phyloP scores from a whole-genome alignment of 2,329 filamentous ascomycete genomes.

The Sporothrix sp. region DNA sequence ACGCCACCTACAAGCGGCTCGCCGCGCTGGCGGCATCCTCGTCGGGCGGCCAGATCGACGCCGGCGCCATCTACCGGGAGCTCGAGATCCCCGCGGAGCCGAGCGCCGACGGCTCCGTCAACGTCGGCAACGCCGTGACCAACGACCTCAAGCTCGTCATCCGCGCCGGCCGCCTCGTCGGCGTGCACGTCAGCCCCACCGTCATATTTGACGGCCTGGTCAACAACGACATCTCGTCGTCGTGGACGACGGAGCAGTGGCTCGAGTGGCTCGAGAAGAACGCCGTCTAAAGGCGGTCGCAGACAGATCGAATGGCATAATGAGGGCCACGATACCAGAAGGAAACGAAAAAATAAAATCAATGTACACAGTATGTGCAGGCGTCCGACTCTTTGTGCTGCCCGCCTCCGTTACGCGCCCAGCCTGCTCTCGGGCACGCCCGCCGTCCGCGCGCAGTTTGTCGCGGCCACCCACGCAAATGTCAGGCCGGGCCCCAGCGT shows the following conservation, averaged over 20 bases:
- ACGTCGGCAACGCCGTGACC: slow-evolving; percentile 73
- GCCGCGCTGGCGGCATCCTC: slow-evolving; percentile 57
- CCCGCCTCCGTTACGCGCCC: neutral
- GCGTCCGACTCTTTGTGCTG: neutral
- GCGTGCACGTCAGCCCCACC: slow-evolving; percentile 85
- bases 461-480: slow-evolving; percentile 25
- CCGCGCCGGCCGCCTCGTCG: slow-evolving; percentile 67
- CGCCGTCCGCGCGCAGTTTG: slow-evolving; percentile 1
- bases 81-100: slow-evolving; percentile 61
- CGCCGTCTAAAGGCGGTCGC: slow-evolving; percentile 28
- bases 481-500: slow-evolving; percentile 29
- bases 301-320: neutral
- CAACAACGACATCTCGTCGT: slow-evolving; percentile 65
- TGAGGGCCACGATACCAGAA: neutral
- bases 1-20: slow-evolving; percentile 71
- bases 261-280: slow-evolving; percentile 64
- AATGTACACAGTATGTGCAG: neutral
- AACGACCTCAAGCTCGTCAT: slow-evolving; percentile 75
- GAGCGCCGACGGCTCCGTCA: slow-evolving; percentile 57
- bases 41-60: slow-evolving; percentile 64
- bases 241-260: slow-evolving; percentile 76
- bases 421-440: slow-evolving; percentile 6
- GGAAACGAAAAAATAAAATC: neutral
- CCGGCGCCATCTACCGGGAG: slow-evolving; percentile 57
- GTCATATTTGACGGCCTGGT: slow-evolving; percentile 82